A percentile compares a stretch with the other conserved stretches of the same genome.
These are phyloP conservation scores for Tricholoma hemisulphureum DNA, from an alignment of 768 basidiomycete genomes.

Conservation along the genomic window DNA sequence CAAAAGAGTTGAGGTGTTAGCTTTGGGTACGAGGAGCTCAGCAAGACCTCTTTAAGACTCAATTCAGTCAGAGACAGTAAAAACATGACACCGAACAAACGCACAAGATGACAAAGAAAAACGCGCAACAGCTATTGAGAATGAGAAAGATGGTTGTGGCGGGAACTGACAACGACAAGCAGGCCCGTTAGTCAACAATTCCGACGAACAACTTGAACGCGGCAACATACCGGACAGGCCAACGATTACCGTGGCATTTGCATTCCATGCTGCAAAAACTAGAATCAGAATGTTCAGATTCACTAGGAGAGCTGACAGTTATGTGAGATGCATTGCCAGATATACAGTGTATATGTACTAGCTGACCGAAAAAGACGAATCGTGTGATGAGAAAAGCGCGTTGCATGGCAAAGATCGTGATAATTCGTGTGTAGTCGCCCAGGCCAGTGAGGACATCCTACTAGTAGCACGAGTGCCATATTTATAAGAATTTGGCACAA, in stretches of 20 bases:
- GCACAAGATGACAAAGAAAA: conserved; percentile 36
- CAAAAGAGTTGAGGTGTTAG: conserved; percentile 41
- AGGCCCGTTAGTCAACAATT: background rate
- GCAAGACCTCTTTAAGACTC: conserved; percentile 32
- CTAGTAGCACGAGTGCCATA: background rate
- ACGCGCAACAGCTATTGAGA: conserved; percentile 41
- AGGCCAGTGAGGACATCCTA: conserved; percentile 21
- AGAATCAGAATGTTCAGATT: conserved; percentile 53
- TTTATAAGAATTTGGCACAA: conserved; percentile 5
- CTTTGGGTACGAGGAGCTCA: conserved; percentile 34
- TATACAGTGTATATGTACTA: too few species aligned
- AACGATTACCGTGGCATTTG: conserved; percentile 36
- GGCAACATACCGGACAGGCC: conserved; percentile 34
- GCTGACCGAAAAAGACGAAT: conserved; percentile 56
- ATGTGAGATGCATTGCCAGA: background rate
- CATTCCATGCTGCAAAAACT: conserved; percentile 59
- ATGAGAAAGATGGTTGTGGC: conserved; percentile 49
- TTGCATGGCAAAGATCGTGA: conserved; percentile 29
- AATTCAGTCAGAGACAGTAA: background rate
- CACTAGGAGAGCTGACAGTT: conserved; percentile 41
- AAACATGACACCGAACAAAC: conserved; percentile 14
- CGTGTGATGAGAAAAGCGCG: conserved; percentile 59
- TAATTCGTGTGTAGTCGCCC: conserved; percentile 11
- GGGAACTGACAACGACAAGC: conserved; percentile 33
- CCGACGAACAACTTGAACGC: background rate